These are phyloP conservation scores for Citrus glauca DNA, from an alignment of 345 rosid genomes.

Conservation along the genomic window DNA sequence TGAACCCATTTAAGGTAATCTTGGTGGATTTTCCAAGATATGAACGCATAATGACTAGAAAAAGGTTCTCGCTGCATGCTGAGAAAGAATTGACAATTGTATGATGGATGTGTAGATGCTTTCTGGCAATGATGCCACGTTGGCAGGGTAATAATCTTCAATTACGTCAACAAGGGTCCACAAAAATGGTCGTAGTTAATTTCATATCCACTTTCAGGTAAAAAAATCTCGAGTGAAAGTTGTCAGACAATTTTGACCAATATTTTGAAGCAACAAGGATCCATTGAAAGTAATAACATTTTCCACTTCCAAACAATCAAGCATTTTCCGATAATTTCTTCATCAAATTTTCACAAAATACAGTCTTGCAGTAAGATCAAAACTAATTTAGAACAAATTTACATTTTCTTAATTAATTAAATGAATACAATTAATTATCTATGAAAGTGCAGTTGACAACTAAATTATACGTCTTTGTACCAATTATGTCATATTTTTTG, in stretches of 20 bases:
- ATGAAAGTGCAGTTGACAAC: not conserved
- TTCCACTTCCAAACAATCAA: not conserved
- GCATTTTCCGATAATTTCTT: not conserved
- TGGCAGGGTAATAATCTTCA: not conserved
- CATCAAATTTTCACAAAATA: not conserved
- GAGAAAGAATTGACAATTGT: slow-evolving; percentile 23
- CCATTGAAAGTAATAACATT: not conserved
- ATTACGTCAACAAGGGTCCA: slow-evolving; percentile 14
- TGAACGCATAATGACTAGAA: slow-evolving; percentile 12
- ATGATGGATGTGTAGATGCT: slow-evolving; percentile 8
- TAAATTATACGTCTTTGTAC: not conserved
- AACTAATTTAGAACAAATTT: not conserved
- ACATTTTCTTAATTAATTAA: not conserved
- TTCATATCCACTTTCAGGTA: not conserved
- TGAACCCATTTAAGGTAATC: slow-evolving; percentile 16
- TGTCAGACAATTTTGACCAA: not conserved
- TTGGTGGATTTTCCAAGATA: slow-evolving; percentile 15
- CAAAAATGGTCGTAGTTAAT: not conserved
- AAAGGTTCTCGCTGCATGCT: slow-evolving; percentile 14
- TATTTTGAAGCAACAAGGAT: not conserved
- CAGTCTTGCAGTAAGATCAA: not conserved
- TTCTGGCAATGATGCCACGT: slow-evolving; percentile 9
- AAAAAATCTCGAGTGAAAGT: not conserved
- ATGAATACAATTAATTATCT: not conserved
- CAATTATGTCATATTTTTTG: not conserved